phyloP scores from a whole-genome alignment of 148 eudicot species.

The Spergularia marina region DNA sequence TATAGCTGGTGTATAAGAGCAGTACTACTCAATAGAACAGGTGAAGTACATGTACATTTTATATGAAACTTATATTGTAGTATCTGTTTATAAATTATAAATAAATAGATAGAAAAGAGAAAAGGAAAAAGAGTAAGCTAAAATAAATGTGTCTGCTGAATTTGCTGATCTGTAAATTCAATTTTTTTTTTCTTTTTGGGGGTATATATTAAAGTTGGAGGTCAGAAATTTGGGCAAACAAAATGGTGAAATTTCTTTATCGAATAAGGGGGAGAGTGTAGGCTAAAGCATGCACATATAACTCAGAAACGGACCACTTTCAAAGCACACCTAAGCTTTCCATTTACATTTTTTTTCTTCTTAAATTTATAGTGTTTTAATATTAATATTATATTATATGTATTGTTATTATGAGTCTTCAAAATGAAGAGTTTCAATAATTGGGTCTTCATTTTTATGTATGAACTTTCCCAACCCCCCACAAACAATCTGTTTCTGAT shows the following conservation, averaged over 20 bases:
- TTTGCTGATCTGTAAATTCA: constrained; percentile 2
- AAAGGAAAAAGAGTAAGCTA: not conserved
- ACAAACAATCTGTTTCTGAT: constrained; percentile 38
- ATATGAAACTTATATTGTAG: not conserved
- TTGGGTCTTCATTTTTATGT: constrained; percentile 30
- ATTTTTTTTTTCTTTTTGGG: not conserved
- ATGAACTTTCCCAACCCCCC: constrained; percentile 26
- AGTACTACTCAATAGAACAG: constrained; percentile 24
- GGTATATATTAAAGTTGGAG: constrained; percentile 3
- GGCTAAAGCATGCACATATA: constrained; percentile 38
- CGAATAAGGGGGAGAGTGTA: constrained; percentile 18
- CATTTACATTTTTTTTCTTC: not conserved
- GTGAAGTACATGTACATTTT: constrained; percentile 1
- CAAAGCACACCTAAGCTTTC: constrained; percentile 26
- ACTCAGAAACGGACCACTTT: constrained; percentile 44
- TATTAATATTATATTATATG: not conserved
- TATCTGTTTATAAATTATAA: too few relatives aligned
- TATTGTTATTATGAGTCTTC: not conserved
- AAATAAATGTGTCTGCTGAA: constrained; percentile 14
- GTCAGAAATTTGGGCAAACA: constrained; percentile 29
- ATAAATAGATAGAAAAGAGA: not conserved
- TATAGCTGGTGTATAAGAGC: constrained; percentile 6
- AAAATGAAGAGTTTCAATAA: constrained; percentile 26
- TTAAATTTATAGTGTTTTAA: not conserved
- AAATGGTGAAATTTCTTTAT: constrained; percentile 20